phyloP scores from a whole-genome alignment of 805 yeast species.

The Ogataea parapolymorpha region DNA sequence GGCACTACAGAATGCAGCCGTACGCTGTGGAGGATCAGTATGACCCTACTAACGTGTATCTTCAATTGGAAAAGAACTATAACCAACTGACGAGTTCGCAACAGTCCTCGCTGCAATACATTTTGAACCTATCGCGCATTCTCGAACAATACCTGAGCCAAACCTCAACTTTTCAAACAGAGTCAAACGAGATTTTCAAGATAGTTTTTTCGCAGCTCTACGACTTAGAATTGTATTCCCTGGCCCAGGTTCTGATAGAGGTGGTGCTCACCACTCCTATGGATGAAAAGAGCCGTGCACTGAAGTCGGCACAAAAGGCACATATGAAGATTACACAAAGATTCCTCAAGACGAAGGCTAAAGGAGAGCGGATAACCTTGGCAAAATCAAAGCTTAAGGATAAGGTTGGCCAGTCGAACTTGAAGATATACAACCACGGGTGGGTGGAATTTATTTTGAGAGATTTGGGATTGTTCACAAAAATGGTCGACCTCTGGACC shows the following conservation, averaged over 20 bases:
- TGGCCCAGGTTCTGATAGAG: conserved; percentile 13
- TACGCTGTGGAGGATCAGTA: conserved; percentile 1
- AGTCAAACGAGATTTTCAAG: conserved; percentile 11
- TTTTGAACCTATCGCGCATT: conserved; percentile 2
- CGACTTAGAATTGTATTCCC: conserved; percentile 8
- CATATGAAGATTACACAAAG: conserved; percentile 8
- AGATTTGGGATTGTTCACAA: conserved; percentile 5
- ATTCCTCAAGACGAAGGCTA: conserved; percentile 1
- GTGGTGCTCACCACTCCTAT: conserved; percentile 7
- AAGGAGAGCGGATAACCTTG: not conserved
- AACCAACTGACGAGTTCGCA: not conserved
- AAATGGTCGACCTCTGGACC: conserved; percentile 11
- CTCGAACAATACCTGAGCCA: conserved; percentile 4
- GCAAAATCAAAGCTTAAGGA: not conserved
- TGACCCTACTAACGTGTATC: not conserved
- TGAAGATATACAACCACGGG: conserved; percentile 2
- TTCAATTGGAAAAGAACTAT: conserved; percentile 1
- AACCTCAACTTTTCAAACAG: conserved; percentile 1
- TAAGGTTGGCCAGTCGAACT: not conserved
- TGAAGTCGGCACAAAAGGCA: conserved; percentile 5
- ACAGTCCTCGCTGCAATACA: conserved; percentile 5
- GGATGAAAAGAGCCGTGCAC: not conserved
- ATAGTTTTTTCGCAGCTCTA: conserved; percentile 18
- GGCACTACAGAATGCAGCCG: conserved; percentile 3
- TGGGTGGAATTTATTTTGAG: conserved; percentile 1